A percentile compares a stretch with the other conserved stretches of the same genome.
phyloP scores from a whole-genome alignment of 2,329 filamentous ascomycete species.

The Sporothrix luriei region DNA sequence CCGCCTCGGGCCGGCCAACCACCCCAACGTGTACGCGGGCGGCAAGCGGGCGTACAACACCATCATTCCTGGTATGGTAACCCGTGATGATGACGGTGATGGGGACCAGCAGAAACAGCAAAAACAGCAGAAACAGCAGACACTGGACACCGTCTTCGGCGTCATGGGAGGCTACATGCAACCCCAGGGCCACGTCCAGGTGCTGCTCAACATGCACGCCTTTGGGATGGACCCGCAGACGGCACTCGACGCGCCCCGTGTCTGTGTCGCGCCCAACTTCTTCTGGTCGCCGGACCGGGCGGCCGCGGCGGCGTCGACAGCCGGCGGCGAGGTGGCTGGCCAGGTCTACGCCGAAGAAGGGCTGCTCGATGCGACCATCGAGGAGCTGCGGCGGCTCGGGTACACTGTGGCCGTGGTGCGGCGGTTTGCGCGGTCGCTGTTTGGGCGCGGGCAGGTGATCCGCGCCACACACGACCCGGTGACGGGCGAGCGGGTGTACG shows the following conservation, averaged over 20 bases:
- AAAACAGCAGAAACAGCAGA: not conserved
- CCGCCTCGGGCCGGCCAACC: conserved; percentile 61
- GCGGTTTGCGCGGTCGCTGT: conserved; percentile 66
- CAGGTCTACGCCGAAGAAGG: conserved; percentile 81
- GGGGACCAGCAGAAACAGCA: no score
- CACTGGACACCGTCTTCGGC: conserved; percentile 53
- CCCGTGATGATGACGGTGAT: conserved; percentile 56
- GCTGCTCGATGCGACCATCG: conserved; percentile 65
- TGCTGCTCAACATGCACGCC: conserved; percentile 81
- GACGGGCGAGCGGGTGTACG: conserved; percentile 73
- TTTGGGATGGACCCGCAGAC: conserved; percentile 80
- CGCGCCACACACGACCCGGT: conserved; percentile 67
- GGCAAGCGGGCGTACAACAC: conserved; percentile 92
- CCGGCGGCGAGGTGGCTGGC: conserved; percentile 40
- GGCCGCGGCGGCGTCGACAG: conserved; percentile 48
- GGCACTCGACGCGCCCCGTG: conserved; percentile 81
- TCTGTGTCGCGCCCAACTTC: conserved; percentile 72
- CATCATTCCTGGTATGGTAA: conserved; percentile 89
- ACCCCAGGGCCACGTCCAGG: conserved; percentile 91
- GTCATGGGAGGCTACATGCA: conserved; percentile 99
- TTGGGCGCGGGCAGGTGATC: conserved; percentile 85
- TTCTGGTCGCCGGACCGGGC: conserved; percentile 44
- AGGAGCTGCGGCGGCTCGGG: conserved; percentile 66
- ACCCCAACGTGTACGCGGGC: conserved; percentile 78
- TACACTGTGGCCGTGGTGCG: conserved; percentile 69